Base-by-base conservation (phyloP, 306 rosid genomes). In the Purshia tridentata region DNA sequence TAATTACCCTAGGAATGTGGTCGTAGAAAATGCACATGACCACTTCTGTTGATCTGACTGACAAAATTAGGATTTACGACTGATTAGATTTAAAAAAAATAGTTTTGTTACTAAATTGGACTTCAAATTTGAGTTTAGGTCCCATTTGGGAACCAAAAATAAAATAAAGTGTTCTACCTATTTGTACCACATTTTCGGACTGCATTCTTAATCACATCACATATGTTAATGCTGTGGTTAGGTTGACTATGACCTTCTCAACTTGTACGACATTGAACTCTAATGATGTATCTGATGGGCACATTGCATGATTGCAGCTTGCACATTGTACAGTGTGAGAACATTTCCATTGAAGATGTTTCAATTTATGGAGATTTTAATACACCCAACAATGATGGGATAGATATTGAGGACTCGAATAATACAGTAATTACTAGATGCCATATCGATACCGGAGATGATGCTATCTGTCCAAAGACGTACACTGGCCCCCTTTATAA, bases 351-450 rank as follows among this genome's bases (percentile, higher is more conserved):
- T 72, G 46, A 81, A 0, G 92, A 93, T 80, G 84, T 89, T 81
- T 78, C 86, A 19, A 93, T 93, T 48, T 84, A 86, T 78, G 98
- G 96, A 49, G 92, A 91, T 83, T 93, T 91, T 55, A 88, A 91
- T 35, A 86, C 96, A 56, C 98, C 97, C 20, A 93, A 93, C 83
- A 93, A 89, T 9, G 98, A 91, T 53, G 98, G 98, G 6, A 93
- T 93, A 56, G 98, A 91, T 71, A 90, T 93, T 5, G 98, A 93
- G 81, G 98, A 93, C 83, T 91, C 98, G 35, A 93, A 93, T 51
- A 87, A 93, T 77, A 91, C 96, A 5, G 48, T 82, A 6, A 91
- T 93, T 75, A 89, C 82, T 10, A 67, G 93, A 73, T 89, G 97
- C 80, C 92, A 84, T 83, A 93, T 93, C 6, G 84, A 93, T 73